Evolutionary conservation across 176 grass and related monocot species (phyloP), one percentile per base, ranked within the genome.

Genomic region (Puya raimondii): DNA sequence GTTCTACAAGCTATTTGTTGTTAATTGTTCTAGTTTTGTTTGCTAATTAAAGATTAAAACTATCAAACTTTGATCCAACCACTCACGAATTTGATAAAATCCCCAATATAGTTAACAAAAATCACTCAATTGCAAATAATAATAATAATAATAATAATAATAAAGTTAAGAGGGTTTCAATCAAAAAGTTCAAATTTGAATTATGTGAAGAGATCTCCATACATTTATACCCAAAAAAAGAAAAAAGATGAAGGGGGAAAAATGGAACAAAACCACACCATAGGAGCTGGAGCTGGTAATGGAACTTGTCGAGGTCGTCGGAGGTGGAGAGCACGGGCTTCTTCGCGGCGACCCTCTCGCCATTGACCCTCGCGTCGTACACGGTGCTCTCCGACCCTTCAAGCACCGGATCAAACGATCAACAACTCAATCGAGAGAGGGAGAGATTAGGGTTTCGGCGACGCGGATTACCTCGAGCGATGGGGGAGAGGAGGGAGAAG

Each of bases 381-480:
- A 97, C 93, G 6, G 86, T 92, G 79, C 93, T 97, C 81, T 97
- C 93, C 20, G 86, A 87, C 11, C 93, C 93, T 97, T 74, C 64
- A 66, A 29, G 42, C 13, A 23, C 14, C 50, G 33, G 33, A 42
- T 27, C 48, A 7, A 23, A 49, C 68, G 22, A 23, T 76, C 23
- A 65, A 16, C 64, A 23, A 10, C 50, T 42, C 54, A 25, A 64
- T 29, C 22, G 59, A 67, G n/a, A 49, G n/a, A 49, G 3, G 16
- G 9, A 57, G 51, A 25, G 10, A 70, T 15, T 42, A 70, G 33
- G 16, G 4, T 9, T 20, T 23, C 20, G 9, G 1, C 4, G 10
- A 73, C 18, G 16, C 16, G 13, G 9, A 25, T 48, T 74, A 92
- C 93, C 93, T 87, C 78, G 84, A 26, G 93, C 86, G 84, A 97